phyloP scores from a whole-genome alignment of 345 rosid species.

The Cardamine occulta region DNA sequence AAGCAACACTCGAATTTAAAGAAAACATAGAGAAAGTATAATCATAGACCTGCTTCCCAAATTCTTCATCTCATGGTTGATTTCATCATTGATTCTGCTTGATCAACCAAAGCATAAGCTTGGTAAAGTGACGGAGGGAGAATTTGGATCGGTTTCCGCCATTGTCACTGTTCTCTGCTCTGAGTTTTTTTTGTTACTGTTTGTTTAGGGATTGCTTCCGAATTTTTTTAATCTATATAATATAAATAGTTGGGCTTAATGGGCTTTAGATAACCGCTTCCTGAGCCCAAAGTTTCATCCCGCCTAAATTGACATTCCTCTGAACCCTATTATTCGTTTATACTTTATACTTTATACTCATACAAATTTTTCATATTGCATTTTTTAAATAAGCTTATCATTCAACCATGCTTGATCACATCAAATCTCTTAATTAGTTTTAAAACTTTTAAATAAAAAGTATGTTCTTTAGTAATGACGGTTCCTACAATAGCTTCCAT shows the following conservation, averaged over 20 bases:
- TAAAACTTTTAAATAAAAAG: too few relatives aligned
- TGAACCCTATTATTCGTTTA: background rate
- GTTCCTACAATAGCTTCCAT: background rate
- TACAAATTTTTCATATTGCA: background rate
- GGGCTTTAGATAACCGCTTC: background rate
- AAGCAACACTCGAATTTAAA: background rate
- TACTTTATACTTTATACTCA: too few relatives aligned
- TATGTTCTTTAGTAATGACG: too few relatives aligned
- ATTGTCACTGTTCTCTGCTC: background rate
- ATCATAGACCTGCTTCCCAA: background rate
- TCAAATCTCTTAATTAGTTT: too few relatives aligned
- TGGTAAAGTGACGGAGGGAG: conserved; percentile 15
- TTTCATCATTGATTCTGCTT: background rate
- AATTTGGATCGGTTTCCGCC: conserved; percentile 3
- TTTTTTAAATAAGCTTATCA: background rate
- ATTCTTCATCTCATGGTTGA: background rate
- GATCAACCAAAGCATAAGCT: background rate
- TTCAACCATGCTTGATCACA: too few relatives aligned
- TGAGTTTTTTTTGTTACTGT: background rate
- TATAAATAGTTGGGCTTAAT: background rate
- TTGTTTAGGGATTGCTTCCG: background rate
- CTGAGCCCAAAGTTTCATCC: background rate
- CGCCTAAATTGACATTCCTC: background rate
- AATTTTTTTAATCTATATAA: background rate
- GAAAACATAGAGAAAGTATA: background rate